A percentile compares a stretch with the other conserved stretches of the same genome.
These are phyloP conservation scores for Turnera subulata DNA, from an alignment of 345 rosid species.

Conservation along the genomic window DNA sequence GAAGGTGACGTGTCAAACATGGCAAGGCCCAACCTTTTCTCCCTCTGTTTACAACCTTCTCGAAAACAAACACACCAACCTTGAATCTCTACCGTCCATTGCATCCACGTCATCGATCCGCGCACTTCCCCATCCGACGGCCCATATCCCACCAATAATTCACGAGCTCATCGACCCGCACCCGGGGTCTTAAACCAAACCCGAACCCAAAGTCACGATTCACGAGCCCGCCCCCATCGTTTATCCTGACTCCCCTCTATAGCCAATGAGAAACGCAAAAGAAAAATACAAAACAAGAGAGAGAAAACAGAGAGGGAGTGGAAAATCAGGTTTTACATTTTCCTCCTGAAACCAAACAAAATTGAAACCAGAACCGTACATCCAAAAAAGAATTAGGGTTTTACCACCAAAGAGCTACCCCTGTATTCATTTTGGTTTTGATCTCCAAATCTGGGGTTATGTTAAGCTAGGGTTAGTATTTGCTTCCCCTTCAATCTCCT, in stretches of 20 bases:
- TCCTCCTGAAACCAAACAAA: too few relatives aligned
- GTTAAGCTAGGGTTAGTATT: constrained; percentile 6
- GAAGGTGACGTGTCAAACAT: constrained; percentile 19
- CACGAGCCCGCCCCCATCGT: constrained; percentile 14
- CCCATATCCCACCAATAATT: constrained; percentile 10
- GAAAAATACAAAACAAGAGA: not conserved
- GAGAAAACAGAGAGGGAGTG: not conserved
- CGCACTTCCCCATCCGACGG: constrained; percentile 26
- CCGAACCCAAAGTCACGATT: constrained; percentile 14
- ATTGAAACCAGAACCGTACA: constrained; percentile 5
- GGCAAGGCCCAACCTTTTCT: constrained; percentile 1
- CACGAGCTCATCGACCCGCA: constrained; percentile 3
- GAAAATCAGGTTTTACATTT: too few relatives aligned
- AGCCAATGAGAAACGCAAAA: constrained; percentile 21
- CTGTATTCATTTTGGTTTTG: not conserved
- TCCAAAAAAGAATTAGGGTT: constrained; percentile 23
- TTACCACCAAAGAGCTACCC: constrained; percentile 5
- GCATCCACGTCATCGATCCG: constrained; percentile 37
- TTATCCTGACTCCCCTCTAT: not conserved
- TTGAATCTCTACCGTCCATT: constrained; percentile 29
- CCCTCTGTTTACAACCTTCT: constrained; percentile 7
- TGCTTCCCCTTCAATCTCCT: too few relatives aligned
- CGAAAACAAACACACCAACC: constrained; percentile 43
- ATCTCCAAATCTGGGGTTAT: constrained; percentile 5
- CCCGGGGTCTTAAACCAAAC: constrained; percentile 9